Percentiles rank a stretch among this genome's conserved stretches.
Evolutionary conservation across 1,284 basidiomycete species (phyloP).

Genomic region (Ustilago vetiveriae): DNA sequence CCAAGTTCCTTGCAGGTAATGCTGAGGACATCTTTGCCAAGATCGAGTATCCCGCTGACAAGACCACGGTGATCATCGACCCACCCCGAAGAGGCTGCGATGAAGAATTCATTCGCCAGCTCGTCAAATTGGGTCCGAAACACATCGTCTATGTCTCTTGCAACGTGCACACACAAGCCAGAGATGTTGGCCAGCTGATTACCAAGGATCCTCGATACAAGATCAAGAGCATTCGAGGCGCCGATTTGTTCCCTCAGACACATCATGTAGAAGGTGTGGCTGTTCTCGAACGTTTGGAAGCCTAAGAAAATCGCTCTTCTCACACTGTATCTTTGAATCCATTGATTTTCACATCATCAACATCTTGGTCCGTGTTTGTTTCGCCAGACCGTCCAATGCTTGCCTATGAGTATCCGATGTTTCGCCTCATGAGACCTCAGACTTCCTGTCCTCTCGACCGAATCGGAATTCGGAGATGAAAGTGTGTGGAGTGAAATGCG

Average conservation of each 20-base stretch:
- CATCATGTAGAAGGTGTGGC: conserved; percentile 66
- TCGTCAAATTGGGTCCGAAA: conserved; percentile 57
- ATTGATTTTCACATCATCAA: not conserved
- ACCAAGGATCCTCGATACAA: conserved; percentile 48
- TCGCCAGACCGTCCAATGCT: too few species aligned
- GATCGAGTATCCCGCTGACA: conserved; percentile 74
- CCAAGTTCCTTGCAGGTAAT: conserved; percentile 71
- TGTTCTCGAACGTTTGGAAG: conserved; percentile 46
- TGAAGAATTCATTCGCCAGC: conserved; percentile 63
- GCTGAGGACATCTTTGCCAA: conserved; percentile 71
- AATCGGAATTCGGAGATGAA: conserved; percentile 12
- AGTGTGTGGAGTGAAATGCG: conserved; percentile 5
- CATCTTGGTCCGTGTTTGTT: not conserved
- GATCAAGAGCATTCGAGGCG: conserved; percentile 61
- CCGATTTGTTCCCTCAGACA: conserved; percentile 66
- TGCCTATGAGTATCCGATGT: too few species aligned
- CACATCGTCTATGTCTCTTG: conserved; percentile 71
- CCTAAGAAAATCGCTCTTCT: not conserved
- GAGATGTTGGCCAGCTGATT: conserved; percentile 66
- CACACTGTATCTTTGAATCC: not conserved
- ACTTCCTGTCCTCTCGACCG: too few species aligned
- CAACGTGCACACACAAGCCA: conserved; percentile 76
- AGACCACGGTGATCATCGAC: conserved; percentile 72
- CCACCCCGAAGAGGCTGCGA: conserved; percentile 54
- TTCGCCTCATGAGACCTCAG: too few species aligned